Percentiles rank a stretch among this genome's conserved stretches.
Conservation (phyloP, 257 asterid genomes). For the Penstemon barbatus region DNA sequence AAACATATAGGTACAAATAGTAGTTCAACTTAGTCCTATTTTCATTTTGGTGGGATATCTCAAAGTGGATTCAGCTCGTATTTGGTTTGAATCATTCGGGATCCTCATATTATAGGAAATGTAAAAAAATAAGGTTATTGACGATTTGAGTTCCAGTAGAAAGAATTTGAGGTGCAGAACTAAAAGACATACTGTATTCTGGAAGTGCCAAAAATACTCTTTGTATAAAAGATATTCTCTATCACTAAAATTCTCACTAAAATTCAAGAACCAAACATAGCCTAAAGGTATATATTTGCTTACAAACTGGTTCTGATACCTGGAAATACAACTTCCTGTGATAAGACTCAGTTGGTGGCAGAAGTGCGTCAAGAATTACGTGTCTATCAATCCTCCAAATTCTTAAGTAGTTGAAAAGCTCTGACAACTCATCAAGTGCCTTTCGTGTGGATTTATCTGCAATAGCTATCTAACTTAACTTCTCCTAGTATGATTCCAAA, state of each 20-base stretch:
- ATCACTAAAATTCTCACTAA: neutral
- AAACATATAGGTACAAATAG: too few species aligned
- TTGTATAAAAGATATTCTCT: neutral
- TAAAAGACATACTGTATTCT: neutral
- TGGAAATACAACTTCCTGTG: slow-evolving; percentile 87
- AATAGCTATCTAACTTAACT: slow-evolving; percentile 30
- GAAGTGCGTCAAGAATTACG: slow-evolving; percentile 78
- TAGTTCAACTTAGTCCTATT: too few species aligned
- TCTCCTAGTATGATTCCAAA: slow-evolving; percentile 22
- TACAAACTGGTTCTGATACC: slow-evolving; percentile 45
- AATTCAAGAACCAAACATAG: too few species aligned
- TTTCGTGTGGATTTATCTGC: slow-evolving; percentile 81
- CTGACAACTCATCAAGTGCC: slow-evolving; percentile 92
- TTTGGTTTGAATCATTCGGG: too few species aligned
- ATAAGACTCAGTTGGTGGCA: slow-evolving; percentile 92
- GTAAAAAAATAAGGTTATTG: too few species aligned
- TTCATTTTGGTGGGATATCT: too few species aligned
- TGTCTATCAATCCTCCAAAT: slow-evolving; percentile 71
- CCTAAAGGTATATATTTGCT: too few species aligned
- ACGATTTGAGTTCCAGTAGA: neutral
- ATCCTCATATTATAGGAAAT: too few species aligned
- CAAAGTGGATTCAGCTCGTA: too few species aligned
- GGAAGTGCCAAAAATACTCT: neutral
- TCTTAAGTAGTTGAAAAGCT: slow-evolving; percentile 75
- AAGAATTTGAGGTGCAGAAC: slow-evolving; percentile 15